phyloP scores from a whole-genome alignment of 2,329 filamentous ascomycete genomes.

The Claviceps africana region DNA sequence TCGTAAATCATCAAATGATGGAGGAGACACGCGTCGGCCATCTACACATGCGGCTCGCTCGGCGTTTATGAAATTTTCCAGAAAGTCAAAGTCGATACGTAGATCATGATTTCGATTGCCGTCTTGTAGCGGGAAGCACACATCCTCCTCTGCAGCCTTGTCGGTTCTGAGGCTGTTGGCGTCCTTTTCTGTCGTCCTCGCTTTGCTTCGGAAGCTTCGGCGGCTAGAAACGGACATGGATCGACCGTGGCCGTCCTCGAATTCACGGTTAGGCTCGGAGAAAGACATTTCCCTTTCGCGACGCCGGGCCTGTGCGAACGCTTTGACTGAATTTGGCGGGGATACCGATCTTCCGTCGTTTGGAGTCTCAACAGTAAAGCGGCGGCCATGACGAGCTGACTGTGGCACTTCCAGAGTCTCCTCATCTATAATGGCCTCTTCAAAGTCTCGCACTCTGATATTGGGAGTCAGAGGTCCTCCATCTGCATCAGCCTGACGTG shows the following conservation, averaged over 20 bases:
- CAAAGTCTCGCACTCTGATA: slow-evolving; percentile 62
- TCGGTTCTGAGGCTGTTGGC: slow-evolving; percentile 46
- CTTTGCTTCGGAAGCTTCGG: slow-evolving; percentile 41
- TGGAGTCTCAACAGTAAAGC: slow-evolving; percentile 42
- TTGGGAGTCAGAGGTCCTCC: slow-evolving; percentile 15
- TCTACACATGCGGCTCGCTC: slow-evolving; percentile 36
- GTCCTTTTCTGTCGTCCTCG: slow-evolving; percentile 48
- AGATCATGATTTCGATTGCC: slow-evolving; percentile 56
- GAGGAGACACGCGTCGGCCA: slow-evolving; percentile 31
- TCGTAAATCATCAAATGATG: slow-evolving; percentile 21
- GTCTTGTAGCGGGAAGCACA: slow-evolving; percentile 73
- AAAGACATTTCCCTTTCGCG: slow-evolving; percentile 59
- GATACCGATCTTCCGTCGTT: slow-evolving; percentile 57
- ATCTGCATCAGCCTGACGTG: slow-evolving; percentile 30
- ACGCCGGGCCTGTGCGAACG: slow-evolving; percentile 81
- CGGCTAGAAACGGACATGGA: slow-evolving; percentile 58
- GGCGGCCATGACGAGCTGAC: slow-evolving; percentile 31
- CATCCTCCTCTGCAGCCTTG: slow-evolving; percentile 69
- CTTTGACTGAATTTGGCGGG: slow-evolving; percentile 93
- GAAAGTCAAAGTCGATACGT: slow-evolving; percentile 80
- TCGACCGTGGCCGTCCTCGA: slow-evolving; percentile 44
- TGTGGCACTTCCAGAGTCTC: slow-evolving; percentile 48
- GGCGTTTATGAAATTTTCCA: slow-evolving; percentile 76
- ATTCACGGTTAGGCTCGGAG: slow-evolving; percentile 31
- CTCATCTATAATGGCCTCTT: slow-evolving; percentile 64